Evolutionary conservation across 768 basidiomycete species (phyloP).

Genomic region (Sarcomyxa edulis): DNA sequence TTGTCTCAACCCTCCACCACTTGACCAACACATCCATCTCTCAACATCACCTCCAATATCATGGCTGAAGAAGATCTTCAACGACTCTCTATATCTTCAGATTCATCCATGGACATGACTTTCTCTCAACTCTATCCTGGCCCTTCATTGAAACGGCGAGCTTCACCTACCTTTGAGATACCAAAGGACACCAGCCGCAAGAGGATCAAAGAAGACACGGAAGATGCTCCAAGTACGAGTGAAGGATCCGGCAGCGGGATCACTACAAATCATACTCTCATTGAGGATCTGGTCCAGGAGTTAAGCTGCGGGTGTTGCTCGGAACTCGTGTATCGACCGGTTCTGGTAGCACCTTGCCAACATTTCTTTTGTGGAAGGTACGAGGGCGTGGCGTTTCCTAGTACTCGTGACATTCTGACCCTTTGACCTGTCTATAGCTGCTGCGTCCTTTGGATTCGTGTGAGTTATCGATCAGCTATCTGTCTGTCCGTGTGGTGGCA

Average conservation of each 20-base stretch:
- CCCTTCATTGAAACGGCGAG: slow-evolving; percentile 50
- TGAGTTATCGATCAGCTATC: slow-evolving; percentile 35
- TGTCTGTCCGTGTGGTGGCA: slow-evolving; percentile 4
- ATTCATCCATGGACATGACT: slow-evolving; percentile 8
- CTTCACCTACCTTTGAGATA: slow-evolving; percentile 52
- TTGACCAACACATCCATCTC: neutral
- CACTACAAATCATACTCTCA: slow-evolving; percentile 27
- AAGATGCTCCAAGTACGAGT: neutral
- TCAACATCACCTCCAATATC: neutral
- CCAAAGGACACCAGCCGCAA: slow-evolving; percentile 49
- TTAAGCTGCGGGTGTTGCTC: slow-evolving; percentile 85
- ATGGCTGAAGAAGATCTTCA: slow-evolving; percentile 12
- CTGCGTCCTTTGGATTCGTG: slow-evolving; percentile 77
- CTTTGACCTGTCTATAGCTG: slow-evolving; percentile 47
- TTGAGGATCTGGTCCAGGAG: slow-evolving; percentile 65
- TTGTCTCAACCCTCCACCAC: neutral
- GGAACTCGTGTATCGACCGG: slow-evolving; percentile 76
- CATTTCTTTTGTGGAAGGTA: slow-evolving; percentile 92
- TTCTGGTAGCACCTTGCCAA: slow-evolving; percentile 79
- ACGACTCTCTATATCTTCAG: slow-evolving; percentile 2
- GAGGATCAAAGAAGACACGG: slow-evolving; percentile 46
- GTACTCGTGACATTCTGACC: neutral
- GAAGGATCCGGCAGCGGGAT: slow-evolving; percentile 2
- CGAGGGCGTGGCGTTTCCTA: slow-evolving; percentile 7
- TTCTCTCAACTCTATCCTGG: slow-evolving; percentile 6